Base-by-base conservation (phyloP, 345 rosid species). In the Erodium maritimum region DNA sequence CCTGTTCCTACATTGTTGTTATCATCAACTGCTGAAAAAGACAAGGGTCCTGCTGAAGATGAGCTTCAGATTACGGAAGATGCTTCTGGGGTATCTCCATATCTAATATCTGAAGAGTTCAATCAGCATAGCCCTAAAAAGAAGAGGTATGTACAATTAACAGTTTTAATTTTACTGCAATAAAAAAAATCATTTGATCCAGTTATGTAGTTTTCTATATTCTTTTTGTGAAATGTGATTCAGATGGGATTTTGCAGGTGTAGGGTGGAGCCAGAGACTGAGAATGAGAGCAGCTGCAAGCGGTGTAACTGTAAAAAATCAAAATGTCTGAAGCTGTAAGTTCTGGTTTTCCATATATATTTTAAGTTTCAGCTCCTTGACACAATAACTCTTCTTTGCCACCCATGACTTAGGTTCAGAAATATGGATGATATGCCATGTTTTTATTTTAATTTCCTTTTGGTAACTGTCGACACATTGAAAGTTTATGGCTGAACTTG, bases 291-390 rank as follows among this genome's bases (percentile, higher is more conserved):
- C 0, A 42, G 14, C 19, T 93, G 99, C 69, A 93, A 89, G 73
- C 84, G 97, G 34, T 93, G 99, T 65, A 93, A 90, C 77, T 93
- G 97, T 72, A 89, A 87, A 72, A 93, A 87, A 59, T 87, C 97
- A 9, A 89, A 83, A 77, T 93, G 99, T 67, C 76, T 89, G 82
- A 93, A 89, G 72, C 99, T 93, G 97, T 89, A 77, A 83, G 97
- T 78, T 58, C 12, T 24, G 9, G 5, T 29, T 23, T 52, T 56
- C 60, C 9, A 6, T 53, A 42, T 21, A 33, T 33, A n/a, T 54
- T 5, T 29, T 29, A 11, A 29, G 37, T 11, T 29, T 4, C 5
- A 3, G 5, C 37, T 29, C n/a, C n/a, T n/a, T n/a, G n/a, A n/a
- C n/a, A n/a, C n/a, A n/a, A n/a, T n/a, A n/a, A n/a, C n/a, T n/a